Evolutionary conservation across 148 eudicot species (phyloP), one percentile per base, ranked within the genome.

Genomic region (Amaranthus palmeri): DNA sequence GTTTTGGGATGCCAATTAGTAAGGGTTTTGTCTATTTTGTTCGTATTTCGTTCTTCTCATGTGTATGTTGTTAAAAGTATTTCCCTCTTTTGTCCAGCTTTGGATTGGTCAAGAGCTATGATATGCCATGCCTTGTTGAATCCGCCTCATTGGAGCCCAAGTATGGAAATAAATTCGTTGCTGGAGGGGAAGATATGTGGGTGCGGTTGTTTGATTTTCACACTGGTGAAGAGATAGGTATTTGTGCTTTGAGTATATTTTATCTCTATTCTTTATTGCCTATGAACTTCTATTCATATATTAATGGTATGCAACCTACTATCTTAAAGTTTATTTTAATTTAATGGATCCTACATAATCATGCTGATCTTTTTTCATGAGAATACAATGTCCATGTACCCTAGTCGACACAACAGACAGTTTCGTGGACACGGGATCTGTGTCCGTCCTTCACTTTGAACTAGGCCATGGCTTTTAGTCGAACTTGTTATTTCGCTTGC

Each of bases 101-200:
- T 85, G 98, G 95, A 56, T 64, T 93, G 78, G 92, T 93, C 54
- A 93, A 87, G 89, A 88, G 95, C 80, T 88, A 86, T 70, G 84
- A 87, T 14, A 90, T 90, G 96, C 90, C 96, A 68, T 88, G 88
- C 81, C 82, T 81, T 46, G 84, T 93, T 58, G 98, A 93, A 81
- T 93, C 98, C 41, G 98, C 95, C 74, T 93, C 98, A 0, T 75
- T 93, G 81, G 98, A 93, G 78, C 96, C 98, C 9, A 90, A 87
- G 80, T 74, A 80, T 79, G 96, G 98, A 57, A 88, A 87, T 67
- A 93, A 90, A 81, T 93, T 93, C 56, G 81, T 90, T 65, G 96
- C 93, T 65, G 98, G 93, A 71, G 98, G 98, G 54, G 98, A 88
- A 86, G 98, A 93, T 76, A 87, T 93, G 98, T 93, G 98, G 98